Base-by-base conservation (phyloP, 2,329 filamentous ascomycete species). In the Hyphodiscus sp. region DNA sequence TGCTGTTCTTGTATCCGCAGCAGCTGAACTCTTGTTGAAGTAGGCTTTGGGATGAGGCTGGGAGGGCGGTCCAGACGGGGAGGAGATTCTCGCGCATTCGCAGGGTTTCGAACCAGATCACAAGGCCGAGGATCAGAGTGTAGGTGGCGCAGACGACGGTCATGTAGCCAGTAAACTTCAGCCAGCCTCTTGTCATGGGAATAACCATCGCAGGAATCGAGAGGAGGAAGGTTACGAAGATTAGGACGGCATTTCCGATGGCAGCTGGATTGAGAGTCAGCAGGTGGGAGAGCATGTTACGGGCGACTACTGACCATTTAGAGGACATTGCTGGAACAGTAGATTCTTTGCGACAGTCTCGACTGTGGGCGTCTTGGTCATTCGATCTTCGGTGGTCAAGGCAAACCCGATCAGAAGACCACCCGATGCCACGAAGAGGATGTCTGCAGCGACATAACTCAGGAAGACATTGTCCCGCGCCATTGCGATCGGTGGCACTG, bases 1-100 rank as follows among this genome's bases (percentile, higher is more conserved):
- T 86, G 68, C 79, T 82, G 72, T 91, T 89, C 62, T 80, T 72
- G 72, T 89, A 94, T 57, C 89, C 89, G 63, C 89, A 94, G 80
- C 89, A 94, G 63, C 81, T 68, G 68, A 92, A 91, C 83, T 79
- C 76, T 62, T 80, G 77, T 70, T 94, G 87, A 67, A 94, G 76
- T 51, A 91, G 71, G 59, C 79, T 81, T 69, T 91, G 86, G 3
- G 83, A 74, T 1, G 70, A 61, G 0, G 76, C 64, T 2, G 78
- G 65, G 69, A 88, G 82, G 5, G 71, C 65, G 20, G 74, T 72
- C 80, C 86, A 94, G 50, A 86, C 74, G 1, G 71, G 66, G 53
- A 70, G 73, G 55, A 91, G 81, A 57, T 81, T 80, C 41, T 77
- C 75, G 65, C 85, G 80, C 45, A 85, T 85, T 62, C 76, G 78